These are phyloP conservation scores for Vitis hybrid DNA, from an alignment of 177 flowering plant genomes.

Conservation along the genomic window DNA sequence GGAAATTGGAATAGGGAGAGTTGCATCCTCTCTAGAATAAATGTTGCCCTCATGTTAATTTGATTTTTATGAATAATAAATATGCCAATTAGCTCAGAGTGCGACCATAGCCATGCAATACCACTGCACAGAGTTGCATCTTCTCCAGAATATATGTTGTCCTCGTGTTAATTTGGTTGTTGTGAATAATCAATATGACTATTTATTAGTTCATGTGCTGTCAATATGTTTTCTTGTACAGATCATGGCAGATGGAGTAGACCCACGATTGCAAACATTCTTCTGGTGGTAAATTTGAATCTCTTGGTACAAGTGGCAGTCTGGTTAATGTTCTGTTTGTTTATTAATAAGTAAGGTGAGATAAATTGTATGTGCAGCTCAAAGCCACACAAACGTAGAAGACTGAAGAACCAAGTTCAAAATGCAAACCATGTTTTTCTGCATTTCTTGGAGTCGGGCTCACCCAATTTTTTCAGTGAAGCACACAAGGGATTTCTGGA, in stretches of 20 bases:
- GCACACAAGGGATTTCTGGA: slow-evolving; percentile 28
- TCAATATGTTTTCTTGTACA: slow-evolving; percentile 23
- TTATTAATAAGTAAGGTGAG: slow-evolving; percentile 8
- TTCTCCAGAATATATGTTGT: no score
- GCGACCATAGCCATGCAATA: no score
- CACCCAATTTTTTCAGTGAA: slow-evolving; percentile 37
- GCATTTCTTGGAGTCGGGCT: slow-evolving; percentile 48
- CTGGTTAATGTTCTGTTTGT: not conserved
- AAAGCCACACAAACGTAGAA: slow-evolving; percentile 50
- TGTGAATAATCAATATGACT: no score
- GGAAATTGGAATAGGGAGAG: no score
- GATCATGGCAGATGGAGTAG: slow-evolving; percentile 67
- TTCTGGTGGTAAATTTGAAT: slow-evolving; percentile 56
- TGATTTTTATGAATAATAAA: no score
- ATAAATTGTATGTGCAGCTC: slow-evolving; percentile 46
- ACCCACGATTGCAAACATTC: slow-evolving; percentile 68
- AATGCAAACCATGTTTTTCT: slow-evolving; percentile 51
- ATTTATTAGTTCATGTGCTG: not conserved
- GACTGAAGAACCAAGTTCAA: slow-evolving; percentile 28
- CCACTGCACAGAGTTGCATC: no score
- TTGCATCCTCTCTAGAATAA: no score
- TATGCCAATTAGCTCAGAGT: no score
- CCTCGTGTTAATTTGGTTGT: no score
- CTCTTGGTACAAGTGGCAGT: slow-evolving; percentile 5
- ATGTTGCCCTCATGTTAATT: no score